Conservation (phyloP, 1,284 basidiomycete genomes). For the Cryptococcus sp. region DNA sequence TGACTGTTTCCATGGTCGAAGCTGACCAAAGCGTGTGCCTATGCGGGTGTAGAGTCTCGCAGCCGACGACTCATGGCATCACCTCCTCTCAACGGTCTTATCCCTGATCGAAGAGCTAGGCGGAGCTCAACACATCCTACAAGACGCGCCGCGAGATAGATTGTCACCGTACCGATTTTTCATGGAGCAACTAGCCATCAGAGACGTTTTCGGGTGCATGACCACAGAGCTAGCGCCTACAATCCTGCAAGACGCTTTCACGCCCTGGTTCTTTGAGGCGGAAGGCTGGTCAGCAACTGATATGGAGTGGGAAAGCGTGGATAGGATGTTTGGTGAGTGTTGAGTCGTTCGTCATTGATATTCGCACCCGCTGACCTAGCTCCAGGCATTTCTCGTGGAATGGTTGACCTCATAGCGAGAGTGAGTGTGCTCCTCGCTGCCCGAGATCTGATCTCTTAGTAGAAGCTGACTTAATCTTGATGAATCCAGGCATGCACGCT, state of each 20-base stretch:
- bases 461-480: too few relatives aligned
- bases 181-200: constrained; percentile 48
- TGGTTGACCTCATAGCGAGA: constrained; percentile 47
- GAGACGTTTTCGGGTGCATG: constrained; percentile 51
- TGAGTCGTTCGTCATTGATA: background rate
- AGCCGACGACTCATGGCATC: constrained; percentile 49
- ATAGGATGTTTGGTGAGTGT: constrained; percentile 46
- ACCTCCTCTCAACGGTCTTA: constrained; percentile 42
- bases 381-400: constrained; percentile 39
- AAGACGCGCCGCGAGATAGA: constrained; percentile 34
- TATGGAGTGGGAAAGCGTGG: constrained; percentile 48
- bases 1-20: background rate
- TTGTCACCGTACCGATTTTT: constrained; percentile 45
- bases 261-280: constrained; percentile 49
- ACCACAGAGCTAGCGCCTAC: constrained; percentile 45
- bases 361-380: background rate
- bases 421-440: constrained; percentile 19
- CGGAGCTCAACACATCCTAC: constrained; percentile 43
- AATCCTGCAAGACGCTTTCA: constrained; percentile 45
- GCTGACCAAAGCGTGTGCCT: background rate
- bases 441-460: background rate
- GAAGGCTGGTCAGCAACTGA: constrained; percentile 40
- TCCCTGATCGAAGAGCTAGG: constrained; percentile 44
- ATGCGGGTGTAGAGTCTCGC: constrained; percentile 31
- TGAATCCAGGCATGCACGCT: constrained; percentile 31